Percentiles rank a stretch among this genome's conserved stretches.
These are phyloP conservation scores for Solanum chaucha DNA, from an alignment of 257 asterid species.

Conservation along the genomic window DNA sequence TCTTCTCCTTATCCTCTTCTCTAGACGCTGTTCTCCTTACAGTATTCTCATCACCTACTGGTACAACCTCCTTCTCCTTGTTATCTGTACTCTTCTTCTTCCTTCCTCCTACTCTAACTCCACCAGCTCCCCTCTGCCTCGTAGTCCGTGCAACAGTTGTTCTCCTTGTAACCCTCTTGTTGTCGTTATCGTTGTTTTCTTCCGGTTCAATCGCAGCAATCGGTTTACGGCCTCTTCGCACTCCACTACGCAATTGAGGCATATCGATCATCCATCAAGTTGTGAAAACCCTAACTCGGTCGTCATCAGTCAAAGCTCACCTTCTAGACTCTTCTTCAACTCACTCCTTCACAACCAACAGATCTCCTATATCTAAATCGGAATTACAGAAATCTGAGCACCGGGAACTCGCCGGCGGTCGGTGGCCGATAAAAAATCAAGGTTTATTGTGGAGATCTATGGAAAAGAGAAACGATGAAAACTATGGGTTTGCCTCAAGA, in stretches of 20 bases:
- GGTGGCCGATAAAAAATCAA: background rate
- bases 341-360: background rate
- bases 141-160: background rate
- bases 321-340: background rate
- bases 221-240: conserved; percentile 32
- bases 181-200: background rate
- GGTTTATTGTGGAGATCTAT: conserved; percentile 11
- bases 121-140: background rate
- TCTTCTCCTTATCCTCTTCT: background rate
- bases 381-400: background rate
- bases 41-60: conserved; percentile 14
- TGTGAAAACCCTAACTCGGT: conserved; percentile 2
- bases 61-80: conserved; percentile 3
- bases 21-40: conserved; percentile 10
- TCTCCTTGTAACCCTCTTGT: background rate
- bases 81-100: background rate
- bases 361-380: conserved; percentile 11
- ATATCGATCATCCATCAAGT: conserved; percentile 23
- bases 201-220: background rate
- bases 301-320: conserved; percentile 12
- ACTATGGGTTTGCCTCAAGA: background rate
- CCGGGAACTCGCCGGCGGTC: background rate
- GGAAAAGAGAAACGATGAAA: background rate
- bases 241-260: conserved; percentile 54
- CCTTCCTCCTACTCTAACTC: background rate